These are phyloP conservation scores for Phascolomyces articulosus DNA, from an alignment of 371 early-diverging fungal genomes.

Conservation along the genomic window DNA sequence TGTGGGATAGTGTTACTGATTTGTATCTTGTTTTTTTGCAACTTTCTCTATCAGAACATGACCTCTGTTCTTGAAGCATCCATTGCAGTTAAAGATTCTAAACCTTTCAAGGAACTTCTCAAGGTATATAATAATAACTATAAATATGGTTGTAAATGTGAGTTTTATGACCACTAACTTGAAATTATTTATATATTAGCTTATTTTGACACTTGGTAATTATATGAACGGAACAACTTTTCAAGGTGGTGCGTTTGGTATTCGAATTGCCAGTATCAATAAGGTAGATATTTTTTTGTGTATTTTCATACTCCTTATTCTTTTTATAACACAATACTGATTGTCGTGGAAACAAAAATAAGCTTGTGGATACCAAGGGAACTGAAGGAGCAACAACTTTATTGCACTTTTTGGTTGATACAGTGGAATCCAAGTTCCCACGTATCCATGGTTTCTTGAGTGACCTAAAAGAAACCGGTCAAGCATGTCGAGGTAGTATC, in stretches of 20 bases:
- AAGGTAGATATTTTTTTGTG: conserved; percentile 63
- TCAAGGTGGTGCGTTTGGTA: conserved; percentile 91
- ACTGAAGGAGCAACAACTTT: conserved; percentile 73
- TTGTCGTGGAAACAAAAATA: not conserved
- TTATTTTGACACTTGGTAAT: conserved; percentile 88
- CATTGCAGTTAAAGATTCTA: conserved; percentile 53
- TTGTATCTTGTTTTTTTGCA: too few relatives aligned
- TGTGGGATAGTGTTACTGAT: too few relatives aligned
- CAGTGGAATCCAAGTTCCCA: conserved; percentile 71
- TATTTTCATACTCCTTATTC: too few relatives aligned
- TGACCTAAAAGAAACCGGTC: conserved; percentile 72
- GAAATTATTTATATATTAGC: conserved; percentile 41
- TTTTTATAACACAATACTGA: not conserved
- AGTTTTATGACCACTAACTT: conserved; percentile 15
- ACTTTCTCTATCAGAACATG: too few relatives aligned
- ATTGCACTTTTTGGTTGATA: conserved; percentile 78
- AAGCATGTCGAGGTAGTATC: conserved; percentile 74
- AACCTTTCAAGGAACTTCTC: conserved; percentile 55
- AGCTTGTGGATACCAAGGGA: conserved; percentile 86
- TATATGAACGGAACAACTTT: conserved; percentile 90
- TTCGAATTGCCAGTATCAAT: conserved; percentile 85
- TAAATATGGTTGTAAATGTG: not conserved
- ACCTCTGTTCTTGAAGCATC: conserved; percentile 56
- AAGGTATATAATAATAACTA: conserved; percentile 35
- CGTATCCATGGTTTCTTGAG: conserved; percentile 65